Base-by-base conservation (phyloP, 768 basidiomycete species). In the Mycena haematopus region DNA sequence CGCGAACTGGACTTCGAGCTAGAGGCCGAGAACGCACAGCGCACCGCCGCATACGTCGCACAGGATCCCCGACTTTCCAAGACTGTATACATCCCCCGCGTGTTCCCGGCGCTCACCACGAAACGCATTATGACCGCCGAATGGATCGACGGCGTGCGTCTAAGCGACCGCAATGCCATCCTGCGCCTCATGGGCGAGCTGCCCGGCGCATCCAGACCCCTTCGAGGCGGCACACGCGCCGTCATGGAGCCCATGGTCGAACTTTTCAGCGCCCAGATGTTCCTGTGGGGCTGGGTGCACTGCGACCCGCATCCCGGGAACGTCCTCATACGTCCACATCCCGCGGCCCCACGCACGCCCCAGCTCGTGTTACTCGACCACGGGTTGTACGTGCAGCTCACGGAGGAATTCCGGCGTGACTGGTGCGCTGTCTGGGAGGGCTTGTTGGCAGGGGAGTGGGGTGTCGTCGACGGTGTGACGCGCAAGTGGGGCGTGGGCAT, bases 291-390 rank as follows among this genome's bases (percentile, higher is more conserved):
- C 13, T 95, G 88, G 82, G 89, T 95, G 4, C 89, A 93, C 73
- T 93, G 93, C 70, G 86, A 88, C 59, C 86, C 86, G 0, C 86
- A 91, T 66, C 88, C 89, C 2, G 90, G 91, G 11, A 93, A 96
- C 74, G 83, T 96, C 62, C 85, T 86, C 74, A 85, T 89, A 68
- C 91, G 83, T 9, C 85, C 84, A 1, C 75, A 86, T 25, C 86
- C 87, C 21, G 70, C 70, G 17, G 68, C 77, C 21, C 82, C 80
- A 0, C 68, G 66, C 9, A 68, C 73, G 6, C 81, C 86, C 2
- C 88, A 91, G 68, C 79, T 94, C 64, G 90, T 97, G 33, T 80
- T 97, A 14, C 86, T 98, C 68, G 96, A 98, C 72, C 96, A 98
- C 72, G 96, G 96, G 1, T 78, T 98, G 13, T 97, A 96, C 71